Evolutionary conservation across 1,284 basidiomycete species (phyloP), one percentile per base, ranked within the genome.

Genomic region (Trametes versicolor): DNA sequence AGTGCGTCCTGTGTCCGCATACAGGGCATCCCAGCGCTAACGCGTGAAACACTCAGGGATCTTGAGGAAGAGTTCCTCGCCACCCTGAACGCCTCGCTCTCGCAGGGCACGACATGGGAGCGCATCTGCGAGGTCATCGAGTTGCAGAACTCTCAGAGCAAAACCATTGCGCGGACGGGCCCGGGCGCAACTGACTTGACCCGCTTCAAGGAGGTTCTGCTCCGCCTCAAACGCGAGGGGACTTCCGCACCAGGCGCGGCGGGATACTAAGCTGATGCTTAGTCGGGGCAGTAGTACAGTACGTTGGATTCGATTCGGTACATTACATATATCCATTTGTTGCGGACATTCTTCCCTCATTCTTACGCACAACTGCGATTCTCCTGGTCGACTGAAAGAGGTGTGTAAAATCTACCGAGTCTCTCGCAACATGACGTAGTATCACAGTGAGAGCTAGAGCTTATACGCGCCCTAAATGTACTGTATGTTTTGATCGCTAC

Each of bases 91-190:
- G 90, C 91, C 58, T 89, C 91, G 25, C 87, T 99, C 61, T 92
- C 95, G 0, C 85, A 89, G 65, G 98, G 97, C 39, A 98, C 97
- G 23, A 97, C 97, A 7, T 99, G 98, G 98, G 90, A 96, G 72
- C 91, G 97, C 32, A 97, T 99, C 74, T 92, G 91, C 75, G 91
- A 92, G 54, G 80, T 93, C 60, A 81, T 99, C 64, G 95, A 97
- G 69, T 85, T 99, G 49, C 90, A 98, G 78, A 98, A 99, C 79
- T 98, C 96, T 63, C 95, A 97, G 80, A 95, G 92, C 83, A 99
- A 99, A 84, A 99, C 97, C 0, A 87, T 96, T 72, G 92, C 96
- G 23, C 88, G 96, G 45, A 86, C 91, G 43, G 94, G 94, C 19
- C 81, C 94, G n/a, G 94, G 94, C 23, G 94, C 95, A 48, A 95